These are phyloP conservation scores for Trichophyton equinum DNA, from an alignment of 2,329 filamentous ascomycete genomes.

Conservation along the genomic window DNA sequence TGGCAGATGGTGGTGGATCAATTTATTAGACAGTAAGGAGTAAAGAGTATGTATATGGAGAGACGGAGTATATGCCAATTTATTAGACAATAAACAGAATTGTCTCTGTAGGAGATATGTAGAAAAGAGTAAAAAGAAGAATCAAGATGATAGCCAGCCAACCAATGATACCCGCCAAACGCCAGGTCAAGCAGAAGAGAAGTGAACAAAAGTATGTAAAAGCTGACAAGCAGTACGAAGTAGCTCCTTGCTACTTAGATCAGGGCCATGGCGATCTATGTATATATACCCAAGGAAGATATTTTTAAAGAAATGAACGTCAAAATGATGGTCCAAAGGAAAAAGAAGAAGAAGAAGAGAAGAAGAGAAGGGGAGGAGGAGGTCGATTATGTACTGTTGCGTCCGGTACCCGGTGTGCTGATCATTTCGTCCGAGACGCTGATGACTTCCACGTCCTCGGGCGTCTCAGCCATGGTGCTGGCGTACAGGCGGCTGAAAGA, in stretches of 20 bases:
- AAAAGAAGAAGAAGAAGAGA: background rate
- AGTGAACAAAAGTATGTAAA: background rate
- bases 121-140: background rate
- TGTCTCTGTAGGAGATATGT: background rate
- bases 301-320: background rate
- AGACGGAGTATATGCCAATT: background rate
- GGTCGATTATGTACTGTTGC: background rate
- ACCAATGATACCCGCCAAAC: background rate
- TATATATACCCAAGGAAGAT: background rate
- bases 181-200: background rate
- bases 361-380: background rate
- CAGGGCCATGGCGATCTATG: background rate
- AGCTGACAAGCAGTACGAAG: background rate
- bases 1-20: background rate
- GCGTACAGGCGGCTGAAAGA: slow-evolving; percentile 27
- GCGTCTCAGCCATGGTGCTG: slow-evolving; percentile 13
- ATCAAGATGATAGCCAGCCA: background rate
- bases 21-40: background rate
- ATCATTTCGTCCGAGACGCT: slow-evolving; percentile 10
- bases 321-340: background rate
- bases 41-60: background rate
- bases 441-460: slow-evolving; percentile 10
- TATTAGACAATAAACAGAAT: slow-evolving; percentile 1
- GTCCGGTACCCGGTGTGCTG: background rate
- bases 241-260: background rate